phyloP scores from a whole-genome alignment of 441 rosid species.

The Theobroma grandiflorum region DNA sequence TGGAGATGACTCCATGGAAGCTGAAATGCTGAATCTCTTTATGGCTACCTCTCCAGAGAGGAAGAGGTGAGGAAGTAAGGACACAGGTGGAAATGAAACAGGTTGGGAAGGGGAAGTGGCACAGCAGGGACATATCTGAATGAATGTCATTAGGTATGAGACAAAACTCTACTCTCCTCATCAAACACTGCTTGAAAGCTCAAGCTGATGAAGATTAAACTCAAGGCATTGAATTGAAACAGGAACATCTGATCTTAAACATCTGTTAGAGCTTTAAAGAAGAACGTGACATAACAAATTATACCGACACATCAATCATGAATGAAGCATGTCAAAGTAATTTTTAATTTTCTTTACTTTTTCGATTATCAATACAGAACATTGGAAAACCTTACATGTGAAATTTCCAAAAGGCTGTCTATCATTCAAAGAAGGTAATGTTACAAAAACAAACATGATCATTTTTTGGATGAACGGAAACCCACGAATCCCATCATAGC shows the following conservation, averaged over 20 bases:
- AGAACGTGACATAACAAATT: background rate
- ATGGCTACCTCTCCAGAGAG: no score
- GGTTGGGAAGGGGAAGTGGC: no score
- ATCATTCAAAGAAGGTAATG: background rate
- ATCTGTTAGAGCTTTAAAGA: background rate
- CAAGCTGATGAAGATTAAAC: no score
- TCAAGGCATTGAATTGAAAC: background rate
- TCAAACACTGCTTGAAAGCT: no score
- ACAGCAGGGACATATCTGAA: no score
- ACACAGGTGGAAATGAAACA: no score
- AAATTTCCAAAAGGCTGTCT: background rate
- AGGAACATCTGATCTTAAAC: no score
- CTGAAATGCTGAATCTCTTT: no score
- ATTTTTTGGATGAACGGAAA: slow-evolving; percentile 83
- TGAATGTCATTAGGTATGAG: no score
- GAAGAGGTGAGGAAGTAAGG: no score
- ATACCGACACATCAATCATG: background rate
- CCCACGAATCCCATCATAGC: slow-evolving; percentile 99
- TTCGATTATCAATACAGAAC: background rate
- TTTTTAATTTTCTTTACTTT: background rate
- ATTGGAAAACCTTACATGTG: slow-evolving; percentile 18
- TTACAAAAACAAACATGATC: slow-evolving; percentile 15
- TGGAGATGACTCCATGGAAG: no score
- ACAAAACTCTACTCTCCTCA: no score
- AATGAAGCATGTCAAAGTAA: background rate